Conservation (phyloP, 805 yeast genomes). For the Candida lessepsii region DNA sequence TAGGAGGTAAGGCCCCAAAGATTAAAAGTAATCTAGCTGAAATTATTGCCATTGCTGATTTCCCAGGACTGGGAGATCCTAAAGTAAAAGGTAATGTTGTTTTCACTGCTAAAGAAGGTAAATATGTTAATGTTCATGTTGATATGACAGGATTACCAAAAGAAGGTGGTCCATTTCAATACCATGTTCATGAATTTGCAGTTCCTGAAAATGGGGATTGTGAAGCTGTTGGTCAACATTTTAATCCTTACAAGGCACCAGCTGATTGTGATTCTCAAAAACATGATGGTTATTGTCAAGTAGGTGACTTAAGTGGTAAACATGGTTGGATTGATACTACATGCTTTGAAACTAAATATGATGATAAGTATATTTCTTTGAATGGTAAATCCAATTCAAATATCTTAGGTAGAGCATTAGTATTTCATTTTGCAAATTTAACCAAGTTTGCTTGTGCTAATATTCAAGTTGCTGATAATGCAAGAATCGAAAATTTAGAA, state of each 20-base stretch:
- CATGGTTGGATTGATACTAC: conserved; percentile 73
- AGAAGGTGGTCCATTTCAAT: conserved; percentile 64
- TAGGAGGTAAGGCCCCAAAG: conserved; percentile 50
- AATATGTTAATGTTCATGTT: conserved; percentile 62
- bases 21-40: conserved; percentile 48
- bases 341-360: conserved; percentile 61
- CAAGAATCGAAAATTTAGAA: conserved; percentile 18
- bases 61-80: conserved; percentile 44
- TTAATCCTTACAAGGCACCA: conserved; percentile 63
- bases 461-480: conserved; percentile 35
- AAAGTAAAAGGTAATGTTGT: conserved; percentile 53
- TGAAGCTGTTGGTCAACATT: conserved; percentile 53
- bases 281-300: conserved; percentile 59
- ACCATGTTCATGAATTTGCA: conserved; percentile 63
- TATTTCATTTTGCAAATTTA: conserved; percentile 54
- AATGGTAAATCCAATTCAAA: conserved; percentile 54
- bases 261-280: conserved; percentile 49
- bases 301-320: conserved; percentile 77
- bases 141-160: conserved; percentile 70
- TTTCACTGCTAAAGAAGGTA: conserved; percentile 55
- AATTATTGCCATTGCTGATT: conserved; percentile 56
- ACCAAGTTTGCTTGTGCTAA: conserved; percentile 64
- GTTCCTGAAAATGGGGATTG: conserved; percentile 52
- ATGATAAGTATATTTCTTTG: conserved; percentile 66
- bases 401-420: conserved; percentile 57